Conservation (phyloP, 257 asterid genomes). For the Penstemon barbatus region DNA sequence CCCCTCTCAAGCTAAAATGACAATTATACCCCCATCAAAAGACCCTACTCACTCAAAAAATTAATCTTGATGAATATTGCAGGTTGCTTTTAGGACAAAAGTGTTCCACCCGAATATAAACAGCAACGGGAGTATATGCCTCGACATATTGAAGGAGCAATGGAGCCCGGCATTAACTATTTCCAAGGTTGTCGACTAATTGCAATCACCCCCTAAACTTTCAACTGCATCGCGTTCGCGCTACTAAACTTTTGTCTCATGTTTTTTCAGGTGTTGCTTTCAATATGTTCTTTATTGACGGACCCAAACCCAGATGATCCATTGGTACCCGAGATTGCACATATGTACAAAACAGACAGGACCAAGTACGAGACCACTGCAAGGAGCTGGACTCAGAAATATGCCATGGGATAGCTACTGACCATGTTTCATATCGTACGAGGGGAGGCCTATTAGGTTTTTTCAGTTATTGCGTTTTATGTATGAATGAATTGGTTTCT, state of each 20-base stretch:
- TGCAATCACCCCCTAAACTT: too few relatives aligned
- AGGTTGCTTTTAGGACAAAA: constrained; percentile 93
- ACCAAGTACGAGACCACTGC: constrained; percentile 87
- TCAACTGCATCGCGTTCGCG: too few relatives aligned
- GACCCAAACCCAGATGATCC: constrained; percentile 97
- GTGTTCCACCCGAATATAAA: constrained; percentile 90
- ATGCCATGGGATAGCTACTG: constrained; percentile 69
- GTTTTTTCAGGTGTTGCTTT: constrained; percentile 67
- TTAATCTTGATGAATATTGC: constrained; percentile 31
- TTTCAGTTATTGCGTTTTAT: constrained; percentile 29
- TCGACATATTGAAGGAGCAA: constrained; percentile 93
- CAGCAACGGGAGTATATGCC: constrained; percentile 95
- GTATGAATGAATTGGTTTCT: constrained; percentile 30
- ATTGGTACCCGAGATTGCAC: constrained; percentile 92
- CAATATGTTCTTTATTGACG: constrained; percentile 86
- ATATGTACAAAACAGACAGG: constrained; percentile 89
- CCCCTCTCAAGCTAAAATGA: too few relatives aligned
- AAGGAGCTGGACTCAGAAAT: constrained; percentile 97
- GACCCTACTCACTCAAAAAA: neutral
- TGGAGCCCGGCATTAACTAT: constrained; percentile 98
- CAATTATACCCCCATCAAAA: too few relatives aligned
- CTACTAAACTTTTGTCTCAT: too few relatives aligned
- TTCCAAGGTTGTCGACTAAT: constrained; percentile 57
- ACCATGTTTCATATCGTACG: constrained; percentile 35
- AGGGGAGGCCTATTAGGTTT: constrained; percentile 33